phyloP scores from a whole-genome alignment of 169 alveolate genomes.

The Plasmodium yoelii region DNA sequence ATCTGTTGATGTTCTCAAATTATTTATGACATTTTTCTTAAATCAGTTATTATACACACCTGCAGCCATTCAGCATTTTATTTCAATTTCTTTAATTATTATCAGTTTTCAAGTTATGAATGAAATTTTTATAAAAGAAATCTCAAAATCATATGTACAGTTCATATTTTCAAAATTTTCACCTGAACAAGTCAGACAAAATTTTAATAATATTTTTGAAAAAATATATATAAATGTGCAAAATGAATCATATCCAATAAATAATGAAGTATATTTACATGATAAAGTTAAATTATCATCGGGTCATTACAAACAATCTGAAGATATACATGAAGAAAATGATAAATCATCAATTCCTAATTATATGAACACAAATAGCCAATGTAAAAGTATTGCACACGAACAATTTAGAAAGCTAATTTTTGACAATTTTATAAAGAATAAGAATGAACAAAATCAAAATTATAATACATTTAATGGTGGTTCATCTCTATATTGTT shows the following conservation, averaged over 20 bases:
- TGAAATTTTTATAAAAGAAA: slow-evolving; percentile 64
- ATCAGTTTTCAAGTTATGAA: slow-evolving; percentile 61
- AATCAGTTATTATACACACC: slow-evolving; percentile 40
- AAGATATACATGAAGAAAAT: background rate
- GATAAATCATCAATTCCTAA: background rate
- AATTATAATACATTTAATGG: background rate
- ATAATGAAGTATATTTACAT: background rate
- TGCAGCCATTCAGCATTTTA: slow-evolving; percentile 41
- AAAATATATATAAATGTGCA: slow-evolving; percentile 1
- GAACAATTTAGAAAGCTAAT: slow-evolving; percentile 8
- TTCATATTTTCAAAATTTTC: slow-evolving; percentile 23
- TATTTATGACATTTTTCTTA: slow-evolving; percentile 57
- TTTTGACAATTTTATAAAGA: slow-evolving; percentile 29
- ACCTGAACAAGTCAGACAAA: slow-evolving; percentile 21
- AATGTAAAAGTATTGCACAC: background rate
- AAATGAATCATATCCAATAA: background rate
- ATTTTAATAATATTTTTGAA: slow-evolving; percentile 14
- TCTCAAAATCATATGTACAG: slow-evolving; percentile 53
- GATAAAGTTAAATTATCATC: background rate
- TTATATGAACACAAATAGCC: background rate
- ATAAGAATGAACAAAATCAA: background rate
- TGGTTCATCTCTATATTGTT: background rate
- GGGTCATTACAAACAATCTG: background rate
- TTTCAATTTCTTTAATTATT: slow-evolving; percentile 47
- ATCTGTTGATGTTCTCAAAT: slow-evolving; percentile 33